A percentile compares a stretch with the other conserved stretches of the same genome.
phyloP scores from a whole-genome alignment of 2,329 filamentous ascomycete genomes.

The Diplodia seriata region DNA sequence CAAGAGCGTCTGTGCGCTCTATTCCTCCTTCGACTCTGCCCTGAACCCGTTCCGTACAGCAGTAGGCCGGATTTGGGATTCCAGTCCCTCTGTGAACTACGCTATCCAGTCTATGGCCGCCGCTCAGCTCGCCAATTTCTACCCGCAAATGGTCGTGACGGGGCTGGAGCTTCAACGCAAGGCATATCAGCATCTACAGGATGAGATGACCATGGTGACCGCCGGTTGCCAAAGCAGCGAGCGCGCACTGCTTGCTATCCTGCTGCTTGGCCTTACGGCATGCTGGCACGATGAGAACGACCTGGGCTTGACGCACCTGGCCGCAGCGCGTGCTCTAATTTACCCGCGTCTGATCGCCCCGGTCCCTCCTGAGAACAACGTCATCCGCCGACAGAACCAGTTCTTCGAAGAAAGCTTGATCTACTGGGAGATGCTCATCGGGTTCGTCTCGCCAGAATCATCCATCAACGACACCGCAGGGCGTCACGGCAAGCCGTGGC shows the following conservation, averaged over 20 bases:
- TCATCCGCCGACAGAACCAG: constrained; percentile 48
- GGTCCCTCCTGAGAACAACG: constrained; percentile 42
- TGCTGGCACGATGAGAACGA: constrained; percentile 66
- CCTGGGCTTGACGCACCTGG: constrained; percentile 61
- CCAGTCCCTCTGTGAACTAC: constrained; percentile 65
- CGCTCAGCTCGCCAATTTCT: constrained; percentile 65
- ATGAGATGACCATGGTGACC: constrained; percentile 56
- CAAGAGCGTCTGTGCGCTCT: constrained; percentile 66
- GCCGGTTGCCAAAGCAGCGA: constrained; percentile 51
- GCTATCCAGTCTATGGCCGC: constrained; percentile 71
- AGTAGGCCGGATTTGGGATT: constrained; percentile 63
- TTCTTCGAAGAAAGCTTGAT: constrained; percentile 65
- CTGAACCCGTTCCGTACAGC: constrained; percentile 68
- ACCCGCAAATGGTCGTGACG: constrained; percentile 59
- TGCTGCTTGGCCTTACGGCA: constrained; percentile 66
- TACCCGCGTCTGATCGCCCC: constrained; percentile 52
- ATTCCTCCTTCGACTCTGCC: constrained; percentile 69
- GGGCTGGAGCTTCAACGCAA: constrained; percentile 61
- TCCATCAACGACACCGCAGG: constrained; percentile 17
- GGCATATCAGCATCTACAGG: constrained; percentile 59
- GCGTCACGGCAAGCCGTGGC: constrained; percentile 21
- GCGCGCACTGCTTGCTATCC: constrained; percentile 62
- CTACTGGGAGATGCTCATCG: constrained; percentile 66
- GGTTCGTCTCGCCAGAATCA: constrained; percentile 57
- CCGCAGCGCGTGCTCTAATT: constrained; percentile 54